Percentiles rank a stretch among this genome's conserved stretches.
Conservation (phyloP, 139 green algal genomes). For the Tetradesmus lagerheimii region DNA sequence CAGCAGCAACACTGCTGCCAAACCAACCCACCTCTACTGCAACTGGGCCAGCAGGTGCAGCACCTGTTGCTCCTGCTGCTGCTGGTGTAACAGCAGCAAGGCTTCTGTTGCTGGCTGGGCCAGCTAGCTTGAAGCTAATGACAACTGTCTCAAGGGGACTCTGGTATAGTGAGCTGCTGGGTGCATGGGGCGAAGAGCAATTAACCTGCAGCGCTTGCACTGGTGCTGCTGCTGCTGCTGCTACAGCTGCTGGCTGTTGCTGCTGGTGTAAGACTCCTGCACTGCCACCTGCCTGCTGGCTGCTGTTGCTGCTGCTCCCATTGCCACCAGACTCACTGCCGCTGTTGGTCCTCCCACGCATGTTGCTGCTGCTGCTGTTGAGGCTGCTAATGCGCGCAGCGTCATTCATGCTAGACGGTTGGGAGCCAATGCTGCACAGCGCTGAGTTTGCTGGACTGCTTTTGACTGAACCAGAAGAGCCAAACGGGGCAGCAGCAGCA, state of each 20-base stretch:
- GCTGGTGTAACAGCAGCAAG: neutral
- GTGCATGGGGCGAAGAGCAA: neutral
- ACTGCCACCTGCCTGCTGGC: neutral
- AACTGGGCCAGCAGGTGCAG: neutral
- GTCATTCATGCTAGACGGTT: neutral
- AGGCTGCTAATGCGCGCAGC: neutral
- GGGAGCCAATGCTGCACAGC: neutral
- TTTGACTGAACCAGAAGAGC: neutral
- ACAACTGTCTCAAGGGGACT: constrained; percentile 34
- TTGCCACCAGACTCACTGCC: neutral
- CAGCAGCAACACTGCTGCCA: neutral
- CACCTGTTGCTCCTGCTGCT: neutral
- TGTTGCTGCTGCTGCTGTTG: neutral
- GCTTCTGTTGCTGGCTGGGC: neutral
- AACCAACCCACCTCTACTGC: too few species aligned
- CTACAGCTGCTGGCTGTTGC: neutral
- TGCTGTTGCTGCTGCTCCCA: neutral
- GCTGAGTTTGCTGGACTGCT: neutral
- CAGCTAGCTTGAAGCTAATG: constrained; percentile 19
- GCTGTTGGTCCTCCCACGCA: neutral
- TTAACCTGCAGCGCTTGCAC: neutral
- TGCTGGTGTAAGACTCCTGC: neutral
- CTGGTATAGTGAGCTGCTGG: constrained; percentile 14
- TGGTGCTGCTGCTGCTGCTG: neutral
- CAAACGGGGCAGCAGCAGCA: neutral